Percentiles rank a stretch among this genome's conserved stretches.
Conservation (phyloP, 805 yeast species). For the Candida ortonii region DNA sequence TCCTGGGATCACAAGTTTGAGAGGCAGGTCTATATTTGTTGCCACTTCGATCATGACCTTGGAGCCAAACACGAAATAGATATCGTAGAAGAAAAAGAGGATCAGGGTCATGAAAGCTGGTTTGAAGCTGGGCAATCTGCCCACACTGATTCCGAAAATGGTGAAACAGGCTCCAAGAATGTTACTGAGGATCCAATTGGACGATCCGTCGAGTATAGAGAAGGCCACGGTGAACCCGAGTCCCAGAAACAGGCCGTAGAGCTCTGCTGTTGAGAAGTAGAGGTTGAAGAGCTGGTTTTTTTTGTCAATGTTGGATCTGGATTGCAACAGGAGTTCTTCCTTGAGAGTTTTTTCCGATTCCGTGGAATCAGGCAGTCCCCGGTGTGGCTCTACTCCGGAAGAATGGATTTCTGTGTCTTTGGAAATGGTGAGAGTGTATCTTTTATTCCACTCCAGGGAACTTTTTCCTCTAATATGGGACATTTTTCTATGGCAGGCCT, state of each 20-base stretch:
- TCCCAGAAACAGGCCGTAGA: constrained; percentile 25
- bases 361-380: constrained; percentile 30
- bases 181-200: constrained; percentile 49
- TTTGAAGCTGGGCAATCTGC: constrained; percentile 43
- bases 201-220: constrained; percentile 23
- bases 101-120: constrained; percentile 44
- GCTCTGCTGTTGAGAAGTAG: constrained; percentile 33
- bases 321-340: constrained; percentile 24
- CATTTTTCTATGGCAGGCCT: constrained; percentile 28
- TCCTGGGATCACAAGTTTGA: constrained; percentile 45
- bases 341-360: constrained; percentile 30
- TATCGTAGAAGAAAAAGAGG: constrained; percentile 58
- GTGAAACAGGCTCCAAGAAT: constrained; percentile 41
- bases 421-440: constrained; percentile 42
- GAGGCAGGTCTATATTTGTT: constrained; percentile 50
- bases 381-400: constrained; percentile 37
- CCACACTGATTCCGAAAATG: constrained; percentile 39
- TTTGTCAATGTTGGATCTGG: constrained; percentile 22
- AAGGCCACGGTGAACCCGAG: constrained; percentile 8
- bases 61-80: constrained; percentile 64
- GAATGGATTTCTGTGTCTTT: constrained; percentile 37
- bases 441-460: constrained; percentile 29
- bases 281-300: constrained; percentile 35
- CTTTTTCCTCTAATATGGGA: constrained; percentile 27
- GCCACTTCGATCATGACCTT: constrained; percentile 65